Base-by-base conservation (phyloP, 2,329 filamentous ascomycete species). In the Penicillium fuscoglaucum region DNA sequence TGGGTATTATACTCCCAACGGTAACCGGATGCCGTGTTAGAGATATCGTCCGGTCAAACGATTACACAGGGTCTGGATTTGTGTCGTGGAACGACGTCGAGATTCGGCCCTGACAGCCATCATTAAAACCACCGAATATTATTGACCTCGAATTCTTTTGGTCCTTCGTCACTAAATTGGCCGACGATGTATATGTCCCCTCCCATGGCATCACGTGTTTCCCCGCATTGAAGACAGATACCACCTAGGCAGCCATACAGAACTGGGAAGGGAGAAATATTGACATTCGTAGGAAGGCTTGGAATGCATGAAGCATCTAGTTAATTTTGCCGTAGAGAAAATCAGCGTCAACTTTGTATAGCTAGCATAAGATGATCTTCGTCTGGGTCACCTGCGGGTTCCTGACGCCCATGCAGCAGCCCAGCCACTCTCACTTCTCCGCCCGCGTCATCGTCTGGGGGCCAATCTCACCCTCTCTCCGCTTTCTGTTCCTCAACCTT, bases 381-480 rank as follows among this genome's bases (percentile, higher is more conserved):
- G 40, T 28, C 29, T 10, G 41, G 21, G n/a, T 49, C 35, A 33
- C n/a, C 52, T 29, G 41, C 54, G 31, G 49, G 62, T 65, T 59
- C 60, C 61, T 65, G 63, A 44, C 52, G 21, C 33, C 45, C 40
- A 63, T 56, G 57, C 65, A 66, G 64, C 63, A 52, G 63, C 66
- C 66, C 64, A 68, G 63, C 66, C 29, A 12, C 65, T 61, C 46
- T 52, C 37, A 12, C 57, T 63, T 68, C 69, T 70, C 70, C 69
- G 65, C 68, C 68, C 70, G 66, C 69, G 70, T 71, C 70, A 71
- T 72, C 68, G 63, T 52, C 49, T 28, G 58, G 61, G 58, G 63
- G 61, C 60, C 58, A 61, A 60, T 59, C 56, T 64, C 53, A 57
- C 57, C 54, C 12, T 52, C 28, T 59, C 64, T 67, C 60, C 58